A percentile compares a stretch with the other conserved stretches of the same genome.
Conservation (phyloP, 306 rosid species). For the Arachis hypogaea region DNA sequence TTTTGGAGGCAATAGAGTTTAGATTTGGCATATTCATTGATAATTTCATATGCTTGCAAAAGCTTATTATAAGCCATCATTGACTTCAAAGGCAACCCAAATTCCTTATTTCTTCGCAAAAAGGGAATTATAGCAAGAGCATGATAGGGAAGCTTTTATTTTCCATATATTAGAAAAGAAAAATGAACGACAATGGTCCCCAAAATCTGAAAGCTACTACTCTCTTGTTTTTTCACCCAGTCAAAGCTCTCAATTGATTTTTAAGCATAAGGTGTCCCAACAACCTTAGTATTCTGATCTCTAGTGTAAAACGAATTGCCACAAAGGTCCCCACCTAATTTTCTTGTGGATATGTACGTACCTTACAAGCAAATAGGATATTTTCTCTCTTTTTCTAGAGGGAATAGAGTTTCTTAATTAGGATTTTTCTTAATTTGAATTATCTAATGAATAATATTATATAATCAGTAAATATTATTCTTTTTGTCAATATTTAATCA, state of each 20-base stretch:
- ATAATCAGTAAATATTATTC: no score
- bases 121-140: constrained; percentile 32
- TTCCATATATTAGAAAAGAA: constrained; percentile 31
- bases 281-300: constrained; percentile 29
- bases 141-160: constrained; percentile 20
- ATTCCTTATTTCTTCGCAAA: constrained; percentile 40
- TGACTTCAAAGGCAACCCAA: constrained; percentile 44
- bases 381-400: not conserved
- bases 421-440: no score
- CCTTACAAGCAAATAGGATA: not conserved
- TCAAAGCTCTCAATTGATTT: constrained; percentile 30
- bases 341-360: constrained; percentile 7
- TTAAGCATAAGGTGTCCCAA: constrained; percentile 8
- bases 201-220: constrained; percentile 28
- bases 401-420: no score
- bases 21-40: constrained; percentile 6
- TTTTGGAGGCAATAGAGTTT: not conserved
- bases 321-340: constrained; percentile 33
- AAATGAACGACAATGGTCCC: constrained; percentile 33
- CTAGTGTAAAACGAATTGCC: constrained; percentile 31
- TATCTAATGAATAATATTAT: no score
- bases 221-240: not conserved
- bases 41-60: constrained; percentile 18
- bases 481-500: no score
- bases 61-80: constrained; percentile 39